Conservation (phyloP, 768 basidiomycete genomes). For the Trametes coccinea region DNA sequence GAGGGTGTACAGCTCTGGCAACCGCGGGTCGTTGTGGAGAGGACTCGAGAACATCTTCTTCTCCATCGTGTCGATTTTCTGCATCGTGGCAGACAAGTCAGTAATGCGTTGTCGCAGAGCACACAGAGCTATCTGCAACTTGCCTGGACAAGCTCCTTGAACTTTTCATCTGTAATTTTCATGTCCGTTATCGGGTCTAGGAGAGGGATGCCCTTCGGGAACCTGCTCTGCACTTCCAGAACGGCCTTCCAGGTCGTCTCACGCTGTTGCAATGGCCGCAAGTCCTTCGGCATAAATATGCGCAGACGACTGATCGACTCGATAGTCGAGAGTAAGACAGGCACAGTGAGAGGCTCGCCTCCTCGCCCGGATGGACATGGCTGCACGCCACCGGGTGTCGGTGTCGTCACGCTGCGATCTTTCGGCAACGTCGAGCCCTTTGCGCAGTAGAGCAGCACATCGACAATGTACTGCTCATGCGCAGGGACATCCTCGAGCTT, state of each 20-base stretch:
- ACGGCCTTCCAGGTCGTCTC: constrained; percentile 91
- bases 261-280: constrained; percentile 71
- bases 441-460: constrained; percentile 85
- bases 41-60: constrained; percentile 78
- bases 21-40: constrained; percentile 73
- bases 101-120: neutral
- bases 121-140: neutral
- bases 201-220: constrained; percentile 82
- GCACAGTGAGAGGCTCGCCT: constrained; percentile 83
- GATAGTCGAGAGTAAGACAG: constrained; percentile 83
- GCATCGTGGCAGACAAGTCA: neutral
- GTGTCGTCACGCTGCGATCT: constrained; percentile 51
- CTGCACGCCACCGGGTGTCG: constrained; percentile 68
- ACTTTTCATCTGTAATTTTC: constrained; percentile 94
- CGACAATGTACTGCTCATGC: constrained; percentile 90
- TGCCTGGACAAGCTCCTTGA: constrained; percentile 83
- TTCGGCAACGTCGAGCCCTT: constrained; percentile 60
- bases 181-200: constrained; percentile 94
- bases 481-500: constrained; percentile 70
- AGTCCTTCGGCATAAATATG: constrained; percentile 86
- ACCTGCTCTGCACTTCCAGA: constrained; percentile 85
- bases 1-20: constrained; percentile 78
- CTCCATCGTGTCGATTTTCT: constrained; percentile 95
- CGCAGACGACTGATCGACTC: constrained; percentile 86
- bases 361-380: constrained; percentile 75